Percentiles rank a stretch among this genome's conserved stretches.
phyloP scores from a whole-genome alignment of 2,329 filamentous ascomycete species.

The Aspergillus pseudoviridinutans region DNA sequence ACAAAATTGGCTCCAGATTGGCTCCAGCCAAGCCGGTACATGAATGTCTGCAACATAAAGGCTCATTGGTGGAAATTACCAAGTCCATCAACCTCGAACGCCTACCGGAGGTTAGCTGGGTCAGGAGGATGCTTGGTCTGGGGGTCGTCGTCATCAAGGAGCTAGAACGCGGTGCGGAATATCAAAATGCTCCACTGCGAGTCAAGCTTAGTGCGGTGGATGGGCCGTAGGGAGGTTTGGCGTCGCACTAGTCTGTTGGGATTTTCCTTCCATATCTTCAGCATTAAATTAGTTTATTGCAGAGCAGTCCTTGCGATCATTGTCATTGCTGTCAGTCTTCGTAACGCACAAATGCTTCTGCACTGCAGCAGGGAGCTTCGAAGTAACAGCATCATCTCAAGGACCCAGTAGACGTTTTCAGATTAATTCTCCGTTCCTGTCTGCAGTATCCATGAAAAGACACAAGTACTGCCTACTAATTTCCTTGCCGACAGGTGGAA shows the following conservation, averaged over 20 bases:
- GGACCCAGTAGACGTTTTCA: background rate
- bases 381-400: no score
- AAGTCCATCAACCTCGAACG: background rate
- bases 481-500: no score
- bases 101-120: background rate
- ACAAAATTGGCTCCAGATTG: background rate
- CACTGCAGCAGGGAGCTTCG: no score
- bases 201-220: background rate
- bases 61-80: background rate
- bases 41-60: background rate
- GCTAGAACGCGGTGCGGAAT: background rate
- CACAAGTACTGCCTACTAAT: no score
- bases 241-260: background rate
- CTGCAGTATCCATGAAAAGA: no score
- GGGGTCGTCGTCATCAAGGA: background rate
- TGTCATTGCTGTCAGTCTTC: background rate
- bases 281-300: no score
- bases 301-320: no score
- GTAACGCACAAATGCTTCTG: background rate
- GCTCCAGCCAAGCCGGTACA: background rate
- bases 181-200: background rate
- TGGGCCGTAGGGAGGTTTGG: background rate
- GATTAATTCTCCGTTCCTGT: background rate
- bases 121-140: background rate
- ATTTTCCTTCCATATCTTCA: no score